phyloP scores from a whole-genome alignment of 805 yeast species.

The Metschnikowia rubicola region DNA sequence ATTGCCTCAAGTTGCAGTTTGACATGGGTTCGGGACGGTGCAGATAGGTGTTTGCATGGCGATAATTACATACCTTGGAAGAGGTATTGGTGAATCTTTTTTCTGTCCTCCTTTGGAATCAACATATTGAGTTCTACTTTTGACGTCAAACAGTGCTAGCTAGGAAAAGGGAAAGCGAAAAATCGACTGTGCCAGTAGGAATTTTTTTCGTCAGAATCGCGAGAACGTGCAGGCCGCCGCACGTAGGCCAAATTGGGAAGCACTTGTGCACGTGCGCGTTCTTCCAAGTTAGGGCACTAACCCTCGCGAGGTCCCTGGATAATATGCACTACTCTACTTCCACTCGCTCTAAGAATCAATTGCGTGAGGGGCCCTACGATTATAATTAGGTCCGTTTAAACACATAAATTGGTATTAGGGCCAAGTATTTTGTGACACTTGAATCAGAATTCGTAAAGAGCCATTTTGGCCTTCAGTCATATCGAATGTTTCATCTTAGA shows the following conservation, averaged over 20 bases:
- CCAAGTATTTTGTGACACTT: too few species aligned
- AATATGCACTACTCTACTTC: too few species aligned
- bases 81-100: constrained; percentile 98
- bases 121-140: constrained; percentile 56
- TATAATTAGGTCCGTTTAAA: too few species aligned
- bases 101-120: constrained; percentile 99
- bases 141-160: constrained; percentile 19
- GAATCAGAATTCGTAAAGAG: too few species aligned
- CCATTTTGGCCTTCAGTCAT: too few species aligned
- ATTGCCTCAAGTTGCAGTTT: not conserved
- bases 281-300: constrained; percentile 2
- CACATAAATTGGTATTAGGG: too few species aligned
- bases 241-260: not conserved
- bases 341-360: not conserved
- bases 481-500: too few species aligned
- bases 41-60: not conserved
- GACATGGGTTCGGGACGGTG: not conserved
- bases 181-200: constrained; percentile 11
- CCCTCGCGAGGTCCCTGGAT: not conserved
- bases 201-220: constrained; percentile 18
- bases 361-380: not conserved
- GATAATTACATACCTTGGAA: constrained; percentile 80
- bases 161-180: constrained; percentile 14
- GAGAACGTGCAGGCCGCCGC: constrained; percentile 11
- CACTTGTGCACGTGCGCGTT: constrained; percentile 4